phyloP scores from a whole-genome alignment of 2,329 filamentous ascomycete genomes.

The Setomelanomma holmii region DNA sequence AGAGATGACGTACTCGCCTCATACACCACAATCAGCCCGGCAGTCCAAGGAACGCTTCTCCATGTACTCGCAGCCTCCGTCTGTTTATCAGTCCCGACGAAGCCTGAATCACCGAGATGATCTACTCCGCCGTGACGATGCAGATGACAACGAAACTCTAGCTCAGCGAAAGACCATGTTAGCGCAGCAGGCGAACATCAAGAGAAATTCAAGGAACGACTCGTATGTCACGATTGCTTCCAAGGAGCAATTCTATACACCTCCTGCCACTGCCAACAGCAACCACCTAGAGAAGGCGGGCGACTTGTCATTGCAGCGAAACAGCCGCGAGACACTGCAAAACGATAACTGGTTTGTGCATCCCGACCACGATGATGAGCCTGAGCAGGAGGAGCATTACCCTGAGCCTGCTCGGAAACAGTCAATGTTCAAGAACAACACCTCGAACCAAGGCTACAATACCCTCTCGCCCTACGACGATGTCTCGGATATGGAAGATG shows the following conservation, averaged over 20 bases:
- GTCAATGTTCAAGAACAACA: constrained; percentile 32
- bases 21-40: constrained; percentile 59
- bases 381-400: constrained; percentile 17
- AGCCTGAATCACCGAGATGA: constrained; percentile 46
- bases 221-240: constrained; percentile 37
- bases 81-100: constrained; percentile 46
- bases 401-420: constrained; percentile 21
- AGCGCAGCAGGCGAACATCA: constrained; percentile 43
- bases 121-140: constrained; percentile 33
- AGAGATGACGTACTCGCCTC: constrained; percentile 60
- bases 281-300: constrained; percentile 25
- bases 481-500: constrained; percentile 36
- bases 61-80: constrained; percentile 51
- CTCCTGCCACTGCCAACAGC: constrained; percentile 25
- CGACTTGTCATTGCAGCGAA: constrained; percentile 38
- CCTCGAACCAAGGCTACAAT: constrained; percentile 36
- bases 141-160: constrained; percentile 37
- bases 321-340: constrained; percentile 45
- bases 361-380: constrained; percentile 26
- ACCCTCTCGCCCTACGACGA: constrained; percentile 36
- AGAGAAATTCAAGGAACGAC: constrained; percentile 35
- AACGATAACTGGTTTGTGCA: constrained; percentile 58
- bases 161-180: constrained; percentile 44
- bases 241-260: constrained; percentile 42
- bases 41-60: constrained; percentile 60